Evolutionary conservation across 139 green algal genomes (phyloP).

Genomic region (Medakamo hakoo): DNA sequence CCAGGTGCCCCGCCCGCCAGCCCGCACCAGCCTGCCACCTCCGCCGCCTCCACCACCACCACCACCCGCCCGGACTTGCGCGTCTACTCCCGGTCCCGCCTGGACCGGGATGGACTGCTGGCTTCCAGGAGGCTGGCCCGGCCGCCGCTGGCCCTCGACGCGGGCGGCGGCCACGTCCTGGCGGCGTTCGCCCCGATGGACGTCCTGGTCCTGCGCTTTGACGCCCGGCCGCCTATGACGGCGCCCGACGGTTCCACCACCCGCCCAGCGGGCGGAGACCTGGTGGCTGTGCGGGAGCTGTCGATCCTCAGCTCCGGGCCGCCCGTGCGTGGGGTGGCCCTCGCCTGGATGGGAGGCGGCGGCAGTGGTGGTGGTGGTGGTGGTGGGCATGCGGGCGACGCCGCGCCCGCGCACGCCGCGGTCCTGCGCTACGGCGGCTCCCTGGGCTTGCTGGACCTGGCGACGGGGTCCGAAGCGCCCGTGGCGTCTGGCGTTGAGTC

Average conservation of each 20-base stretch:
- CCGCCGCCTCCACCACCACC: background rate
- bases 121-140: constrained; percentile 18
- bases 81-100: constrained; percentile 69
- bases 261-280: constrained; percentile 6
- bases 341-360: no score
- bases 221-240: constrained; percentile 28
- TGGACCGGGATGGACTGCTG: constrained; percentile 72
- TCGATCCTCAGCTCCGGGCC: constrained; percentile 52
- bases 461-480: constrained; percentile 42
- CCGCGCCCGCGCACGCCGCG: constrained; percentile 42
- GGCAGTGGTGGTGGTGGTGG: constrained; percentile 7
- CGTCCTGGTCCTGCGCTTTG: constrained; percentile 54
- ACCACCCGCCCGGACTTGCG: constrained; percentile 40
- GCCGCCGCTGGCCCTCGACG: constrained; percentile 68
- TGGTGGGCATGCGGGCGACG: constrained; percentile 5
- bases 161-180: constrained; percentile 47
- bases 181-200: constrained; percentile 54
- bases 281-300: constrained; percentile 53
- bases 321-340: no score
- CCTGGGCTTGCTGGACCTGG: constrained; percentile 71
- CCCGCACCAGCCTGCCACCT: background rate
- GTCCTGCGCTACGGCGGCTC: constrained; percentile 65
- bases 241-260: constrained; percentile 18
- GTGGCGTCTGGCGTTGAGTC: constrained; percentile 29
- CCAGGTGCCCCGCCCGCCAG: background rate